Conservation (phyloP, 106 monocot species). For the Posidonia australis region DNA sequence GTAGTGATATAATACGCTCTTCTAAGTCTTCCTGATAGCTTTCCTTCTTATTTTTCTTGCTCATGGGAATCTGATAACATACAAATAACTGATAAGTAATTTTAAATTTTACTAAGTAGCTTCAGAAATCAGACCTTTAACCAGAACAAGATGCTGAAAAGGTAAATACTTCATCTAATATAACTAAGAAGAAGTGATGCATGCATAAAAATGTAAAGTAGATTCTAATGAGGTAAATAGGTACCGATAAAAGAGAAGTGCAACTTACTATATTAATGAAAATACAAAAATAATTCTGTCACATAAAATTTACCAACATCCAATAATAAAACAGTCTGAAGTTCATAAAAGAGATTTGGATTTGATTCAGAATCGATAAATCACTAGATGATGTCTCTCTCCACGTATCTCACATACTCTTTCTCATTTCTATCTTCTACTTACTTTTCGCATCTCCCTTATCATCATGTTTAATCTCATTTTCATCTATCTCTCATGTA, state of each 20-base stretch:
- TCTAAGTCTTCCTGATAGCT: constrained; percentile 94
- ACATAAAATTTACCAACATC: no score
- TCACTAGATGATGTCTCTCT: no score
- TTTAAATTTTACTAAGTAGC: not conserved
- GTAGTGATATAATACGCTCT: constrained; percentile 86
- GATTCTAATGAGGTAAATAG: not conserved
- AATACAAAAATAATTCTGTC: no score
- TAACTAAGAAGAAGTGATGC: not conserved
- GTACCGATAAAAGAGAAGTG: not conserved
- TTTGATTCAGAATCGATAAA: no score
- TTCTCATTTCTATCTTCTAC: no score
- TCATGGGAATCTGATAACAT: constrained; percentile 55
- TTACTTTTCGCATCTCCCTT: no score
- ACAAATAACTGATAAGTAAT: not conserved
- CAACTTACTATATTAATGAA: no score
- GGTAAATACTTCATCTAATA: not conserved
- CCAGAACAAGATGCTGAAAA: not conserved
- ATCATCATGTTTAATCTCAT: no score
- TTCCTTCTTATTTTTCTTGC: constrained; percentile 94
- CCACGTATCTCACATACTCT: no score
- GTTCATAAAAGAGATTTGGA: no score
- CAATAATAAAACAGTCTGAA: no score
- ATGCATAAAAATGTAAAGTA: not conserved
- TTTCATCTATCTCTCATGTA: no score
- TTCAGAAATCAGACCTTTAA: not conserved